phyloP scores from a whole-genome alignment of 257 asterid genomes.

The Nicotiana knightiana region DNA sequence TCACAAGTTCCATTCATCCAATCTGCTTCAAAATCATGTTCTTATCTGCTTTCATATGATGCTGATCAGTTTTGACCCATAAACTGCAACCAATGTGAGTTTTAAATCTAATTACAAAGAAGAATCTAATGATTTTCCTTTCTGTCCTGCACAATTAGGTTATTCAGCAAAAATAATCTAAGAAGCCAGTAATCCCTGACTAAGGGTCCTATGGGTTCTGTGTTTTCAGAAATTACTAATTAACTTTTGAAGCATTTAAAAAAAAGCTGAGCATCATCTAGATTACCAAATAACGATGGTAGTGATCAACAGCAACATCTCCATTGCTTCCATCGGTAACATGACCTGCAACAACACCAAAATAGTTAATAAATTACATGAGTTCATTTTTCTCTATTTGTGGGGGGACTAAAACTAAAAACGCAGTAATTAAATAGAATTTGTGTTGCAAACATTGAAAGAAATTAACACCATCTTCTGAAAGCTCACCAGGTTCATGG shows the following conservation, averaged over 20 bases:
- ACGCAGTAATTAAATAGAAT: neutral
- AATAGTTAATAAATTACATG: too few species aligned
- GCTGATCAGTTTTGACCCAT: neutral
- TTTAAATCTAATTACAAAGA: neutral
- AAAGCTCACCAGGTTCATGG: conserved; percentile 27
- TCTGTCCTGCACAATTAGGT: too few species aligned
- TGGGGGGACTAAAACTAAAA: too few species aligned
- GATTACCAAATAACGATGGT: conserved; percentile 38
- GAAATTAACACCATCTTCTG: too few species aligned
- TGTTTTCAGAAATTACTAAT: neutral
- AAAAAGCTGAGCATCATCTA: neutral
- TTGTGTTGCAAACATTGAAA: neutral
- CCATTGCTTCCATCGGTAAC: conserved; percentile 47
- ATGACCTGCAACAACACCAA: conserved; percentile 16
- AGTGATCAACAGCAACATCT: conserved; percentile 47
- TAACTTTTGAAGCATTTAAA: neutral
- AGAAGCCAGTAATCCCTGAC: neutral
- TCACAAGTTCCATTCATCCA: neutral
- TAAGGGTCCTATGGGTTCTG: neutral
- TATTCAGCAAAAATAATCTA: too few species aligned
- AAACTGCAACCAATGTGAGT: neutral
- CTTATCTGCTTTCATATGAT: neutral
- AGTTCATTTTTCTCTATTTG: too few species aligned
- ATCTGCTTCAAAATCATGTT: neutral
- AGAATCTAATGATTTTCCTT: too few species aligned